Percentiles rank a stretch among this genome's conserved stretches.
phyloP scores from a whole-genome alignment of 257 asterid species.

The Nicotiana knightiana region DNA sequence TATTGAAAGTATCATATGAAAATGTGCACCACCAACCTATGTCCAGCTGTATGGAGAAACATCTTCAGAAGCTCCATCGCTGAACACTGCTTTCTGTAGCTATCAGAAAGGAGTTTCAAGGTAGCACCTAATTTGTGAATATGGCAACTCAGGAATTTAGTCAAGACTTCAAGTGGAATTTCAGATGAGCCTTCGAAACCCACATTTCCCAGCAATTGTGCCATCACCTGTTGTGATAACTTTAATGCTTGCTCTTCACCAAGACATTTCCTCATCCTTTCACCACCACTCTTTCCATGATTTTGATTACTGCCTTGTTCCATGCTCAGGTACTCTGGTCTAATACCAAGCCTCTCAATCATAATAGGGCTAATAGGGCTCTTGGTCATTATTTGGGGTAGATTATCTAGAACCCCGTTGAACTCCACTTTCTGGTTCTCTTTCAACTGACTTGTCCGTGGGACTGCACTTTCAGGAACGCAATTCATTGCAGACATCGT shows the following conservation, averaged over 20 bases:
- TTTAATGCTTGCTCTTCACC: slow-evolving; percentile 75
- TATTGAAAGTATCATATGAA: slow-evolving; percentile 15
- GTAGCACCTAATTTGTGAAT: slow-evolving; percentile 67
- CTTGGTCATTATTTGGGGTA: slow-evolving; percentile 67
- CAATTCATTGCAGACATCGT: slow-evolving; percentile 78
- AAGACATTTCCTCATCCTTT: slow-evolving; percentile 50
- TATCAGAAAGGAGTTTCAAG: slow-evolving; percentile 75
- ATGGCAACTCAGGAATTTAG: slow-evolving; percentile 74
- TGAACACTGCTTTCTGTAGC: slow-evolving; percentile 86
- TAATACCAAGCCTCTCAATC: slow-evolving; percentile 97
- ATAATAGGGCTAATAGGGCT: slow-evolving; percentile 68
- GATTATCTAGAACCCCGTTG: slow-evolving; percentile 84
- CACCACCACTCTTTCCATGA: slow-evolving; percentile 57
- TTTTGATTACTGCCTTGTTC: slow-evolving; percentile 59
- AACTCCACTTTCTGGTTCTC: slow-evolving; percentile 51
- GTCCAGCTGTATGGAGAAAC: slow-evolving; percentile 81
- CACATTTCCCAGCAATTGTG: slow-evolving; percentile 50
- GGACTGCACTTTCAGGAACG: slow-evolving; percentile 80
- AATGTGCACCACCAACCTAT: slow-evolving; percentile 49
- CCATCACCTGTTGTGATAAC: slow-evolving; percentile 70
- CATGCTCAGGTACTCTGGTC: slow-evolving; percentile 80
- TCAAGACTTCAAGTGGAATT: slow-evolving; percentile 58
- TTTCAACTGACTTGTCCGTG: slow-evolving; percentile 30
- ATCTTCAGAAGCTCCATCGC: slow-evolving; percentile 78
- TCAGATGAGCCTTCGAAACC: slow-evolving; percentile 91